Evolutionary conservation across 163 green algal genomes (phyloP), one percentile per base, ranked within the genome.

Genomic region (Dunaliella salina): DNA sequence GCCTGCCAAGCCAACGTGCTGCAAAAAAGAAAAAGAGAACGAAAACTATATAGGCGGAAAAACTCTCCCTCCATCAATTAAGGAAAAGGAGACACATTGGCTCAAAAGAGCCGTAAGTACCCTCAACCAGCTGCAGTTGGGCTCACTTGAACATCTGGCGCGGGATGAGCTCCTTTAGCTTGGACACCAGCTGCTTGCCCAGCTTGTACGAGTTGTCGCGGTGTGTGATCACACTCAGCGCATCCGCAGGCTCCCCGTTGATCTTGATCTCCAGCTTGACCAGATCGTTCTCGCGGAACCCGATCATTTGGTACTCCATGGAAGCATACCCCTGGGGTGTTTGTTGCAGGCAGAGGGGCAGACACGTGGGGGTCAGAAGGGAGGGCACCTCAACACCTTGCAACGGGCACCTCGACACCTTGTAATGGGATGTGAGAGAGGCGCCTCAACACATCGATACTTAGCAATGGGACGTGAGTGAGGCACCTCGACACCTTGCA

Each of bases 81-180:
- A n/a, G n/a, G n/a, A n/a, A n/a, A n/a, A n/a, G n/a, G n/a, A n/a
- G n/a, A n/a, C n/a, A n/a, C n/a, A n/a, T n/a, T n/a, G n/a, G n/a
- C n/a, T n/a, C n/a, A n/a, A n/a, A n/a, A n/a, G n/a, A n/a, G n/a
- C n/a, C n/a, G n/a, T n/a, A n/a, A n/a, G n/a, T n/a, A n/a, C n/a
- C n/a, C n/a, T n/a, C n/a, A n/a, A n/a, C n/a, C n/a, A n/a, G n/a
- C n/a, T n/a, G 40, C 40, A 50, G 40, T 8, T 3, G 40, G 8
- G 46, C 85, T 3, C 80, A 88, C 88, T 84, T 95, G 92, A 99
- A 99, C 95, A 98, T 96, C 92, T 99, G 97, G 3, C 96, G 90
- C 15, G 97, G 97, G 72, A 99, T 99, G 85, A 99, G 88, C 90
- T 99, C 96, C 90, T 99, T 99, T 17, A 99, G 92, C 85, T 95